phyloP scores from a whole-genome alignment of 352 stramenopile species.

The Phytophthora colocasiae region DNA sequence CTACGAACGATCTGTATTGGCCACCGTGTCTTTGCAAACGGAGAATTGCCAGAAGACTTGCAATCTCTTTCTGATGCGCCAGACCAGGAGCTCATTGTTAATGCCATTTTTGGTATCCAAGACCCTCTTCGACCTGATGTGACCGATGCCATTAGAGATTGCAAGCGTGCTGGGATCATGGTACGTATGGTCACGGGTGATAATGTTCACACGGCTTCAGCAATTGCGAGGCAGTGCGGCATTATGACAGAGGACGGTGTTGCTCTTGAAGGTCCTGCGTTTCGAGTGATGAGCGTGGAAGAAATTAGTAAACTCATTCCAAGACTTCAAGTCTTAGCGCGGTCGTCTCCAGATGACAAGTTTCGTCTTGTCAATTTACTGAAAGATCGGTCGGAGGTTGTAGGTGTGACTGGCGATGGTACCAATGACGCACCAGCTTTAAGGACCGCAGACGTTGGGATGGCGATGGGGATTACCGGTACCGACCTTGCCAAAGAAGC shows the following conservation, averaged over 20 bases:
- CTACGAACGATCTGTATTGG: constrained; percentile 91
- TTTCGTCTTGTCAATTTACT: constrained; percentile 94
- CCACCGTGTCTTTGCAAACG: constrained; percentile 73
- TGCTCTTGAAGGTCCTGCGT: constrained; percentile 92
- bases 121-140: constrained; percentile 96
- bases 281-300: constrained; percentile 84
- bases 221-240: constrained; percentile 96
- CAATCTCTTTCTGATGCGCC: constrained; percentile 61
- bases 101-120: constrained; percentile 96
- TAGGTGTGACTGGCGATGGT: constrained; percentile 82
- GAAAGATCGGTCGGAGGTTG: constrained; percentile 75
- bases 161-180: constrained; percentile 96
- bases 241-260: constrained; percentile 94
- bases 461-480: constrained; percentile 85
- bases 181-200: constrained; percentile 99
- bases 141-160: constrained; percentile 93
- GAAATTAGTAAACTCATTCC: constrained; percentile 73
- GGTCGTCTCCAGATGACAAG: constrained; percentile 97
- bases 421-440: constrained; percentile 86
- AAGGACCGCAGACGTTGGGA: constrained; percentile 72
- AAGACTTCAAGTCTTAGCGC: constrained; percentile 90
- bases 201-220: constrained; percentile 97
- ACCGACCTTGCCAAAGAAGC: constrained; percentile 86
- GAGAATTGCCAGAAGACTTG: constrained; percentile 66
- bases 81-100: constrained; percentile 82